phyloP scores from a whole-genome alignment of 2,329 filamentous ascomycete genomes.

The Chrysosporium queenslandicum region DNA sequence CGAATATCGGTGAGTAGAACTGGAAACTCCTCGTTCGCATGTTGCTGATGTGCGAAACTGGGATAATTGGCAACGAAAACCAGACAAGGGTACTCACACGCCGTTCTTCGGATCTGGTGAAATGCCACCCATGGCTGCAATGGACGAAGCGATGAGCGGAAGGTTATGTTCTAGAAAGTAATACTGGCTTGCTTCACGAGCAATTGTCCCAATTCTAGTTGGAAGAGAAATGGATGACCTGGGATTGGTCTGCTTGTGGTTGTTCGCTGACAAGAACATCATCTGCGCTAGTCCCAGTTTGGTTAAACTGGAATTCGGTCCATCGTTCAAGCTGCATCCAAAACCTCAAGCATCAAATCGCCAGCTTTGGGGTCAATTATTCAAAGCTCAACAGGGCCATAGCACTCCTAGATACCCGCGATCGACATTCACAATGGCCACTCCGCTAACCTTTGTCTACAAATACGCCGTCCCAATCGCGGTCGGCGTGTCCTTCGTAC shows the following conservation, averaged over 20 bases:
- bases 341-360: conserved; percentile 23
- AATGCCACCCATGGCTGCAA: conserved; percentile 29
- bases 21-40: neutral
- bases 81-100: conserved; percentile 29
- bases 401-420: conserved; percentile 8
- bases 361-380: conserved; percentile 12
- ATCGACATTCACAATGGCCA: conserved; percentile 39
- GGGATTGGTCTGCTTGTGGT: conserved; percentile 16
- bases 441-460: conserved; percentile 30
- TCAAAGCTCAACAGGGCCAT: neutral
- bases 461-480: conserved; percentile 59
- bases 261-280: conserved; percentile 15
- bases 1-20: neutral
- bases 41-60: neutral
- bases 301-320: conserved; percentile 22
- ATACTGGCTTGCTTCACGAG: neutral
- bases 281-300: conserved; percentile 30
- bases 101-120: conserved; percentile 36
- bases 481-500: conserved; percentile 55
- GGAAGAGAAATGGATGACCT: conserved; percentile 15
- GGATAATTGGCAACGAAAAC: neutral
- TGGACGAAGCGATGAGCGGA: neutral
- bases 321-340: conserved; percentile 13
- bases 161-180: neutral
- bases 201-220: conserved; percentile 4